Conservation (phyloP, 108 stramenopile species). For the Epipyxis sp. region DNA sequence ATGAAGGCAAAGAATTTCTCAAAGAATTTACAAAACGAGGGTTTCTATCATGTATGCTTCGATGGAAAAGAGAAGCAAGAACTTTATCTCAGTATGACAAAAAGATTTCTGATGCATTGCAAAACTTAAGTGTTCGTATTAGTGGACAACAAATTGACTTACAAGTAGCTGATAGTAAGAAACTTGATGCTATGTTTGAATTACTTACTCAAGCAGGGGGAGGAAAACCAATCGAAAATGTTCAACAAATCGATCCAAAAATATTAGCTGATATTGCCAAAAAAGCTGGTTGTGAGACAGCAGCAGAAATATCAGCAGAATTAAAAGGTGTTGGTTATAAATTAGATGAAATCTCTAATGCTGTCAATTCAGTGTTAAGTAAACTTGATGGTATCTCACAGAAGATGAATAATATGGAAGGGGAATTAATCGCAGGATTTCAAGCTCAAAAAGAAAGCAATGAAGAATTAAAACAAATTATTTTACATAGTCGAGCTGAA, state of each 20-base stretch:
- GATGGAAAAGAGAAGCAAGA: background rate
- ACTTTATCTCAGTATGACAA: background rate
- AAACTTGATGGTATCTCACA: background rate
- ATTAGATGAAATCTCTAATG: background rate
- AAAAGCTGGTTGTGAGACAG: background rate
- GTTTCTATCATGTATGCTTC: constrained; percentile 9
- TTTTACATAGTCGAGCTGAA: background rate
- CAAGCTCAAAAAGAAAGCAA: background rate
- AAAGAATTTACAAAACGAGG: background rate
- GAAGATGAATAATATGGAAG: background rate
- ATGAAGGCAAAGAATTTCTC: constrained; percentile 1
- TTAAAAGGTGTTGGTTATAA: background rate
- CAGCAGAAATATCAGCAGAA: background rate
- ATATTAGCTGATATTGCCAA: background rate
- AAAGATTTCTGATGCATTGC: background rate
- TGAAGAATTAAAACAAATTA: background rate
- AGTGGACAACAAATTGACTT: background rate
- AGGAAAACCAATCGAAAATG: background rate
- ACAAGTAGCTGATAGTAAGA: background rate
- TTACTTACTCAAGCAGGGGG: background rate
- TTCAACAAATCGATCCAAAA: background rate
- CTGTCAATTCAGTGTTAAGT: background rate
- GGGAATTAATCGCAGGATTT: too few relatives aligned
- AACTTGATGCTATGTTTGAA: background rate
- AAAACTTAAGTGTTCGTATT: background rate